Evolutionary conservation across 108 stramenopile species (phyloP).

Genomic region (Epithemia pelagica): DNA sequence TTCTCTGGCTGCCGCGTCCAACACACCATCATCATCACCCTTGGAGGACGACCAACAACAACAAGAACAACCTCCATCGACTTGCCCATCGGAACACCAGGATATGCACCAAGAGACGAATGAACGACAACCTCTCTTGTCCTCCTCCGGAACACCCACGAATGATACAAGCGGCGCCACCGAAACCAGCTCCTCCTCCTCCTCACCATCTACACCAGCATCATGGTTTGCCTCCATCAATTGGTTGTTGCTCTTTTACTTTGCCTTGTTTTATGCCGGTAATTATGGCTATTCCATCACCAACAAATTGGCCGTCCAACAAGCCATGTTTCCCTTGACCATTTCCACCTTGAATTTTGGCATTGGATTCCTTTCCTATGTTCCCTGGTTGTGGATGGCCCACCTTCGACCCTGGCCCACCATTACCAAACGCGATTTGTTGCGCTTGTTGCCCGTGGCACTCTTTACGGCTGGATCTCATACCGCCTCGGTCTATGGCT

Average conservation of each 20-base stretch:
- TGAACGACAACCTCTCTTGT: no score
- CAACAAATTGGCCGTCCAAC: neutral
- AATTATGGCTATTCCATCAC: neutral
- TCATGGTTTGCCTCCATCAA: neutral
- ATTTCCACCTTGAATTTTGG: neutral
- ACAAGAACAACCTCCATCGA: no score
- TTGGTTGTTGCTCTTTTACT: neutral
- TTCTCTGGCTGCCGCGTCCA: no score
- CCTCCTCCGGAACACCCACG: no score
- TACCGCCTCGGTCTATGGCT: neutral
- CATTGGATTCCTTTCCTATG: neutral
- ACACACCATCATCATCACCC: no score
- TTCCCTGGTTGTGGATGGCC: neutral
- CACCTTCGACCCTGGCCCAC: neutral
- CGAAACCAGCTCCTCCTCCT: no score
- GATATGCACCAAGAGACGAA: no score
- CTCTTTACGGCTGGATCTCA: neutral
- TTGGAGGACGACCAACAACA: no score
- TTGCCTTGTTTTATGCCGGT: neutral
- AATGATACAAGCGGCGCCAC: no score
- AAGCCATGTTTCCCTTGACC: conserved; percentile 1
- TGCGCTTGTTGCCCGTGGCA: neutral
- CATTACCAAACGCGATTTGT: neutral
- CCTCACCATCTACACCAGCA: no score
- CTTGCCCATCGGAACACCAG: no score